A percentile compares a stretch with the other conserved stretches of the same genome.
These are phyloP conservation scores for Metrosideros polymorpha DNA, from an alignment of 441 rosid genomes.

Conservation along the genomic window DNA sequence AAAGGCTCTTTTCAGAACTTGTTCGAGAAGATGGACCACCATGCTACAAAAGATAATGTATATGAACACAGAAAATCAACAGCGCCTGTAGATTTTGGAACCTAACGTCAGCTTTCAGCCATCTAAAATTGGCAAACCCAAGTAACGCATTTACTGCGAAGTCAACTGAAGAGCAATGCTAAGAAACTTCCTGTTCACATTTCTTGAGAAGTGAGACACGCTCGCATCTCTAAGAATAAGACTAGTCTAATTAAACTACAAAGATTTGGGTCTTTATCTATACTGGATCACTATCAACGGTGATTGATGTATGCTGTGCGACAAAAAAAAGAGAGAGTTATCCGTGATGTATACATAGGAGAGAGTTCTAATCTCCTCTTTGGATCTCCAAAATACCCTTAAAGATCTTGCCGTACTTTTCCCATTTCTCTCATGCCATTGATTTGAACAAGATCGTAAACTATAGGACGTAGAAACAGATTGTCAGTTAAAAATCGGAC, in stretches of 20 bases:
- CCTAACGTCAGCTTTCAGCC: not conserved
- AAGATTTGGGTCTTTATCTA: not conserved
- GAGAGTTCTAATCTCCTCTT: no score
- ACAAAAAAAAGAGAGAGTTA: no score
- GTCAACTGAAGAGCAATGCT: not conserved
- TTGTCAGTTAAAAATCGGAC: no score
- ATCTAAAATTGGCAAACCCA: not conserved
- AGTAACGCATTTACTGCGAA: not conserved
- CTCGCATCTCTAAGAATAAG: not conserved
- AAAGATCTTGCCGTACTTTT: no score
- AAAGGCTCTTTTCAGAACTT: no score
- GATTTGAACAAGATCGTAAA: no score
- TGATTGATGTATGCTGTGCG: no score
- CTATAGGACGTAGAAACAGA: no score
- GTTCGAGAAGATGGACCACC: not conserved
- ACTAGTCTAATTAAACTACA: not conserved
- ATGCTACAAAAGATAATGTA: not conserved
- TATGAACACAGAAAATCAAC: not conserved
- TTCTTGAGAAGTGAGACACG: not conserved
- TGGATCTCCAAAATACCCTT: no score
- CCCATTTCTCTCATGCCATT: no score
- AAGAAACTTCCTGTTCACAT: not conserved
- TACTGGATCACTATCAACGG: not conserved
- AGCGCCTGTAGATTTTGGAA: not conserved
- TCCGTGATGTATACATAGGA: no score